These are phyloP conservation scores for Ilex paraguariensis DNA, from an alignment of 305 asterid genomes.

Conservation along the genomic window DNA sequence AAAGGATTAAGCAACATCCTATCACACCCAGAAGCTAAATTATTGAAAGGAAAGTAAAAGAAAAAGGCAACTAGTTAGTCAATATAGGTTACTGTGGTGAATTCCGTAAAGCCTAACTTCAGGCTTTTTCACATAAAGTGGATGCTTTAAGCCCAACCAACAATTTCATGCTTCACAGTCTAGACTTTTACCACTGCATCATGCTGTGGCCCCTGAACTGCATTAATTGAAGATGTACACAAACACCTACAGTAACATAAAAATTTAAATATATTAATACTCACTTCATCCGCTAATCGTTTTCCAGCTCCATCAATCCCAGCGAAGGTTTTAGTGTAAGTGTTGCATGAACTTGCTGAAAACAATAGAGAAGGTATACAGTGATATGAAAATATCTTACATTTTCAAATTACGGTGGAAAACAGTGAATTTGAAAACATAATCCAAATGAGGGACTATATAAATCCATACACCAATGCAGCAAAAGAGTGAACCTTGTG, in stretches of 20 bases:
- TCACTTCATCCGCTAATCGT: conserved; percentile 97
- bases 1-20: neutral
- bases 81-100: neutral
- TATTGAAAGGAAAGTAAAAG: neutral
- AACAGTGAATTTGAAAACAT: too few species aligned
- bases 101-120: neutral
- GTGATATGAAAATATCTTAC: too few species aligned
- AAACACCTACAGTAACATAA: too few species aligned
- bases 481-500: too few species aligned
- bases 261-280: conserved; percentile 15
- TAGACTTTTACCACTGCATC: neutral
- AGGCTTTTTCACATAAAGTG: neutral
- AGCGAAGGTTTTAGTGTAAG: conserved; percentile 80
- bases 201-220: too few species aligned
- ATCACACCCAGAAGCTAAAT: neutral
- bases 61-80: too few species aligned
- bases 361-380: conserved; percentile 17
- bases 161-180: neutral
- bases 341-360: conserved; percentile 91
- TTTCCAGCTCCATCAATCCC: conserved; percentile 92
- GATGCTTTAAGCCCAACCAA: neutral
- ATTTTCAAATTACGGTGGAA: too few species aligned
- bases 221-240: too few species aligned
- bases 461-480: too few species aligned
- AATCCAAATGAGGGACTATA: too few species aligned